These are phyloP conservation scores for Cnidoscolus chayamansa DNA, from an alignment of 441 rosid species.

Conservation along the genomic window DNA sequence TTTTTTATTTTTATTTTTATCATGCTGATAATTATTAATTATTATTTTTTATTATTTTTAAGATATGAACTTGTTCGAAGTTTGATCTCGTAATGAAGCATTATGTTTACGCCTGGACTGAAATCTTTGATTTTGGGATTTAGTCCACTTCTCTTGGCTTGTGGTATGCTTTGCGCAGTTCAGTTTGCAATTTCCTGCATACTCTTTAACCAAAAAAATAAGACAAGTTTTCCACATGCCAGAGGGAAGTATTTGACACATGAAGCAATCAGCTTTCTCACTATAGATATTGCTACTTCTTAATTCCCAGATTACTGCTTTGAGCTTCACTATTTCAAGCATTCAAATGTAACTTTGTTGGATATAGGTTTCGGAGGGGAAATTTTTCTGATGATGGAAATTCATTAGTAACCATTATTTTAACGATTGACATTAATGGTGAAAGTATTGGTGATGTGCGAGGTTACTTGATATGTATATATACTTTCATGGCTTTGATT, in stretches of 20 bases:
- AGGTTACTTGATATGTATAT: background rate
- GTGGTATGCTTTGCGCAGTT: background rate
- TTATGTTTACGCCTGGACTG: background rate
- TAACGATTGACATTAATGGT: too few relatives aligned
- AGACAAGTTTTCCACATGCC: background rate
- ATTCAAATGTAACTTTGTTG: too few relatives aligned
- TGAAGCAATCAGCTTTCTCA: background rate
- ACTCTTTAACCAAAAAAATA: background rate
- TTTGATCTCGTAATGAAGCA: background rate
- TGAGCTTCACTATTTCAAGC: background rate
- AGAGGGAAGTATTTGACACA: background rate
- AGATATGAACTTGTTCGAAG: background rate
- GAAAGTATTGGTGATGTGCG: background rate
- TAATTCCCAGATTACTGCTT: background rate
- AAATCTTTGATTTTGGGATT: background rate
- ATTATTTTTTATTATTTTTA: background rate
- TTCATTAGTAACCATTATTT: background rate
- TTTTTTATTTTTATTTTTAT: background rate
- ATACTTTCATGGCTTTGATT: slow-evolving; percentile 5
- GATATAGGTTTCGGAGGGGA: background rate
- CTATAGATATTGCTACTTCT: background rate
- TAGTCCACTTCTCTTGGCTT: background rate
- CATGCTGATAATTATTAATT: too few relatives aligned
- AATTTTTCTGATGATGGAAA: background rate
- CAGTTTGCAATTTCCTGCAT: background rate